Evolutionary conservation across 768 basidiomycete species (phyloP).

Genomic region (Kwoniella botswanensis): DNA sequence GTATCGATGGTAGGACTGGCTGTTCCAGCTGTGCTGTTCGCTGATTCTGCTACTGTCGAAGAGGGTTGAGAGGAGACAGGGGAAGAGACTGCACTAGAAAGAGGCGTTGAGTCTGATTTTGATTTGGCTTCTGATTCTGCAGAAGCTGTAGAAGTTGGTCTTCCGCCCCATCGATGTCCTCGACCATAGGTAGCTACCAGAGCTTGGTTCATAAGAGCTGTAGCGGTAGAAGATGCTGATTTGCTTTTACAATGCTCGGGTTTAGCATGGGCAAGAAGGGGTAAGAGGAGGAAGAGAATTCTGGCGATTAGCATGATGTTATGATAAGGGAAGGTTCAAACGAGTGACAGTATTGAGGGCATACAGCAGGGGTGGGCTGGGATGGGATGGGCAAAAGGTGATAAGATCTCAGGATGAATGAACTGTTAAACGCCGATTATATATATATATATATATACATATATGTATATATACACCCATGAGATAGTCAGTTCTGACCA

Average conservation of each 20-base stretch:
- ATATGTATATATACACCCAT: too few species aligned
- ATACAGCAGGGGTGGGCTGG: too few species aligned
- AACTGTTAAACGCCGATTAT: too few species aligned
- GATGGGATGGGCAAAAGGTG: too few species aligned
- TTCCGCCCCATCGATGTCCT: constrained; percentile 6
- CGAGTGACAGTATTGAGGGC: not conserved
- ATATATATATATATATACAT: too few species aligned
- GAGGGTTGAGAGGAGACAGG: not conserved
- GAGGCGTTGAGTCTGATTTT: not conserved
- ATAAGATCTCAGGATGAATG: too few species aligned
- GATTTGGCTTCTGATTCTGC: too few species aligned
- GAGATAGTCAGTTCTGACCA: too few species aligned
- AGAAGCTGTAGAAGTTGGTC: constrained; percentile 3
- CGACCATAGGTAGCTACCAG: constrained; percentile 18
- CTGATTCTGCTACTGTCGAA: not conserved
- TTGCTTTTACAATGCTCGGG: constrained; percentile 5
- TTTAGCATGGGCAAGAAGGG: constrained; percentile 7
- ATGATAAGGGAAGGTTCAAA: not conserved
- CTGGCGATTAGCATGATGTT: not conserved
- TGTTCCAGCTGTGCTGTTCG: not conserved
- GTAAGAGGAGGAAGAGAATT: constrained; percentile 7
- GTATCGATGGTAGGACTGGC: too few species aligned
- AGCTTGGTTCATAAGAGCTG: constrained; percentile 1
- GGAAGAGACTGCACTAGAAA: not conserved
- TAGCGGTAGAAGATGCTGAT: not conserved